phyloP scores from a whole-genome alignment of 2,329 filamentous ascomycete genomes.

The Dendrostoma leiphaemia region DNA sequence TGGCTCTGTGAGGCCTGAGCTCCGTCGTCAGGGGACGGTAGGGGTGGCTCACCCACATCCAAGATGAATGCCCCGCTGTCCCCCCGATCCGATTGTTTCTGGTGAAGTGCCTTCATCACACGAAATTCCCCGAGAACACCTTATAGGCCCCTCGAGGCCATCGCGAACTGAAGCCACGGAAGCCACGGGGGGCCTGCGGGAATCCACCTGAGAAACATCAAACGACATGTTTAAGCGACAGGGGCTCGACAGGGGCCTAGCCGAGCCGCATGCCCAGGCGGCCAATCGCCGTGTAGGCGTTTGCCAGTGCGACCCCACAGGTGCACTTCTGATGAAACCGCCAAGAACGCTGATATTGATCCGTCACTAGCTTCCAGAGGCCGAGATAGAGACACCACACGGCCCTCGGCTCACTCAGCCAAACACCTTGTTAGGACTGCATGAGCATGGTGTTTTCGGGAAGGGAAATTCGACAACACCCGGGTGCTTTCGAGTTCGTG shows the following conservation, averaged over 20 bases:
- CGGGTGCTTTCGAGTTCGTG: too few relatives aligned
- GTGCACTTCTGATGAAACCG: constrained; percentile 17
- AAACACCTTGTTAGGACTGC: too few relatives aligned
- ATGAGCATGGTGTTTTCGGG: too few relatives aligned
- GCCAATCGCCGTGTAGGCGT: constrained; percentile 9
- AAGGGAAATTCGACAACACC: too few relatives aligned
- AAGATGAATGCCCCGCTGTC: too few relatives aligned
- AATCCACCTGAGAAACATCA: constrained; percentile 17
- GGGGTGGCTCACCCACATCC: too few relatives aligned
- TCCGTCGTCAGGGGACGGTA: too few relatives aligned
- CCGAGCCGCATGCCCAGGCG: constrained; percentile 15
- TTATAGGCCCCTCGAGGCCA: constrained; percentile 9
- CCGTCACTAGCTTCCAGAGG: constrained; percentile 3
- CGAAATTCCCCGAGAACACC: background rate
- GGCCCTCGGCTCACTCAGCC: background rate
- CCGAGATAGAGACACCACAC: background rate
- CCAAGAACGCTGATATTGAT: constrained; percentile 14
- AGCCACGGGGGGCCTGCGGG: constrained; percentile 9
- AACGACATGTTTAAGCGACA: constrained; percentile 11
- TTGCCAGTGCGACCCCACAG: background rate
- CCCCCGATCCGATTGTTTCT: constrained; percentile 3
- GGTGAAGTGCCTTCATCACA: constrained; percentile 7
- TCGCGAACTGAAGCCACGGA: constrained; percentile 7
- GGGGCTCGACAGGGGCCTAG: constrained; percentile 4
- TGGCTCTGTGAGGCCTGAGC: too few relatives aligned